These are phyloP conservation scores for Arthrocladium fulminans DNA, from an alignment of 2,329 filamentous ascomycete genomes.

Conservation along the genomic window DNA sequence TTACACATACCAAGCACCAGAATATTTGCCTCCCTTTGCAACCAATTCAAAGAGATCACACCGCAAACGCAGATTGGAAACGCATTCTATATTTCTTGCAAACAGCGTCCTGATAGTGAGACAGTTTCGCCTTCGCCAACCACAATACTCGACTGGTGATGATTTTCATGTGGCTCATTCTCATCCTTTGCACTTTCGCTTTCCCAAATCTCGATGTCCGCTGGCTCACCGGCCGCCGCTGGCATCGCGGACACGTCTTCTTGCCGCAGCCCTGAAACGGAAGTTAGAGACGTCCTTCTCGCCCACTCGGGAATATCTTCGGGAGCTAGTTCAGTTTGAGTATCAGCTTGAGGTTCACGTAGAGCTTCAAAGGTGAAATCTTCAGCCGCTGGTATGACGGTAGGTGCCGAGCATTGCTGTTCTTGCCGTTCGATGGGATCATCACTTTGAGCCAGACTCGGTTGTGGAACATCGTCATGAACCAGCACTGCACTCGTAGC, in stretches of 20 bases:
- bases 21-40: not conserved
- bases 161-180: slow-evolving; percentile 17
- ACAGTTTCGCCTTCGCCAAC: slow-evolving; percentile 15
- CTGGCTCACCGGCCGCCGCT: slow-evolving; percentile 32
- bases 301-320: slow-evolving; percentile 10
- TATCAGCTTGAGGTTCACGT: slow-evolving; percentile 1
- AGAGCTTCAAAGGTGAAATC: slow-evolving; percentile 15
- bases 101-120: slow-evolving; percentile 10
- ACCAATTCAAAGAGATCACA: no score
- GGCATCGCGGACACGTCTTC: slow-evolving; percentile 33
- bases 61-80: no score
- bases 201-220: slow-evolving; percentile 59
- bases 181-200: slow-evolving; percentile 57
- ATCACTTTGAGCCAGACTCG: slow-evolving; percentile 12
- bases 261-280: slow-evolving; percentile 5
- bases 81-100: slow-evolving; percentile 17
- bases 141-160: slow-evolving; percentile 4
- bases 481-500: slow-evolving; percentile 54
- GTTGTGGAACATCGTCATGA: slow-evolving; percentile 46
- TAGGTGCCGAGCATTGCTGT: slow-evolving; percentile 21
- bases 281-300: slow-evolving; percentile 3
- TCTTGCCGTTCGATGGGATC: slow-evolving; percentile 26
- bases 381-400: not conserved
- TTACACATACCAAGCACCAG: not conserved
- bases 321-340: not conserved